Evolutionary conservation across 805 yeast genomes (phyloP), one percentile per base, ranked within the genome.

Genomic region (Metschnikowia henanensis): DNA sequence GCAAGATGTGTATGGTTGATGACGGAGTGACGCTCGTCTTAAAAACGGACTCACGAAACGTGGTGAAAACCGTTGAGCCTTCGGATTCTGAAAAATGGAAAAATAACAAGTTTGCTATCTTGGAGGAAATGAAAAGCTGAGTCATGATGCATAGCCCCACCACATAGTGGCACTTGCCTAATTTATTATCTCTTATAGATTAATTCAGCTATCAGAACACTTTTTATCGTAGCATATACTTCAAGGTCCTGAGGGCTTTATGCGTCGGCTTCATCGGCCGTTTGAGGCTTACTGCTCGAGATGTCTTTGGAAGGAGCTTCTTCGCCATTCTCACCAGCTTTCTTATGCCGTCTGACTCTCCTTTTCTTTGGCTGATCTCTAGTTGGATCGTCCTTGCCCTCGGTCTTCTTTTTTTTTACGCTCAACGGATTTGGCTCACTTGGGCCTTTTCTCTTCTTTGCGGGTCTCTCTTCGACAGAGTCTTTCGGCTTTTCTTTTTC

Each of bases 381-480:
- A 4, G 30, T 19, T 1, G 13, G 21, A 7, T 21, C 39, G 5
- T 22, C 26, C 4, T 41, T 57, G 60, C 76, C 77, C 68, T 81
- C 83, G 6, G 41, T 58, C 62, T 77, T 79, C 69, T 82, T 84
- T 73, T 84, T 89, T 68, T 88, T 90, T 40, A 89, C 71, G 68
- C 97, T 90, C 55, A 92, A 69, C 1, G 98, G 97, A 61, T 92
- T 92, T 6, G 97, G 96, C 23, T 77, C 91, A 54, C 81, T 85
- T 9, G 89, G 84, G 3, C 91, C 90, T 55, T 72, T 80, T 48
- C 79, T 75, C 64, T 80, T 83, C 60, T 77, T 73, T 19, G 40
- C 49, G 31, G 49, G 50, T 17, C 54, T 59, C 9, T 58, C 56
- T 22, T 45, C 52, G 18, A 41, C 47, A 3, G 37, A 45, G 3